phyloP scores from a whole-genome alignment of 129 eudicot species.

The Pulicaria dysenterica region DNA sequence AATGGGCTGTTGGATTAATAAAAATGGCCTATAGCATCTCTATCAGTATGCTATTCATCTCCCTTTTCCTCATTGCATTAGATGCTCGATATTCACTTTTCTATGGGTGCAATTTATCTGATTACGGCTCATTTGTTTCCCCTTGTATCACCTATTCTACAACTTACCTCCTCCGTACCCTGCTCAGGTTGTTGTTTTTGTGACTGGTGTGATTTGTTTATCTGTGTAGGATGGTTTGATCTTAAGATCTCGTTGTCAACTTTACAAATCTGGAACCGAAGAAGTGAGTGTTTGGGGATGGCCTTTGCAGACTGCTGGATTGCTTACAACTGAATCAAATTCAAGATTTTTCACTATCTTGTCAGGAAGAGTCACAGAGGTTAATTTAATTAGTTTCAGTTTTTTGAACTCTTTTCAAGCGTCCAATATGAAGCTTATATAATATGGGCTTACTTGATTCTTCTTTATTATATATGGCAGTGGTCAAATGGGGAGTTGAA shows the following conservation, averaged over 20 bases:
- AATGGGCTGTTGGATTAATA: no score
- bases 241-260: slow-evolving; percentile 52
- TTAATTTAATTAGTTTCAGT: slow-evolving; percentile 34
- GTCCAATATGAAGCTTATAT: no score
- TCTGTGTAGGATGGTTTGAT: slow-evolving; percentile 73
- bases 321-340: slow-evolving; percentile 63
- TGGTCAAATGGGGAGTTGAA: slow-evolving; percentile 56
- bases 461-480: slow-evolving; percentile 34
- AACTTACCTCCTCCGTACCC: no score
- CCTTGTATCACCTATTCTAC: not conserved
- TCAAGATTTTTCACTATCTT: slow-evolving; percentile 57
- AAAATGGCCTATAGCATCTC: no score
- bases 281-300: slow-evolving; percentile 92
- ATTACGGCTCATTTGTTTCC: not conserved
- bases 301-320: slow-evolving; percentile 85
- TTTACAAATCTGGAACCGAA: slow-evolving; percentile 58
- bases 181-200: no score
- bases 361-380: slow-evolving; percentile 85
- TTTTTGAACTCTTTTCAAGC: not conserved
- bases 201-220: not conserved
- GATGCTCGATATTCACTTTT: not conserved
- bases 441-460: not conserved
- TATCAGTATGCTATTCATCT: no score
- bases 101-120: not conserved
- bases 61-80: not conserved